phyloP scores from a whole-genome alignment of 2,329 filamentous ascomycete genomes.

The Cadophora luteo-olivacea region DNA sequence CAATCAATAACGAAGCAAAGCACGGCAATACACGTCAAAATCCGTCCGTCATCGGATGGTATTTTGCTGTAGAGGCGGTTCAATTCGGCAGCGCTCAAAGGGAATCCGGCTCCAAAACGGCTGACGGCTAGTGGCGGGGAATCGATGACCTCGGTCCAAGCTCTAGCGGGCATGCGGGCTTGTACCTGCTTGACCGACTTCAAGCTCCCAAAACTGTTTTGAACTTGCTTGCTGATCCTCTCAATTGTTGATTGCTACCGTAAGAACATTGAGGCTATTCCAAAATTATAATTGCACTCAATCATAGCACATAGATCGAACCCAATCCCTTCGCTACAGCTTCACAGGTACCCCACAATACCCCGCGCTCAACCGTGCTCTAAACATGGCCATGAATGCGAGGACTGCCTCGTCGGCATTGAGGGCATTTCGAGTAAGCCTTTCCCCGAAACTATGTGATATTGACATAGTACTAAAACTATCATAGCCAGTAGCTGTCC shows the following conservation, averaged over 20 bases:
- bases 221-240: conserved; percentile 12
- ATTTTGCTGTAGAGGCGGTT: conserved; percentile 17
- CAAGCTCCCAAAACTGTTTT: conserved; percentile 16
- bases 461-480: conserved; percentile 19
- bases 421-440: conserved; percentile 66
- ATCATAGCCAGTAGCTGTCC: conserved; percentile 42
- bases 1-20: conserved; percentile 23
- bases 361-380: conserved; percentile 32
- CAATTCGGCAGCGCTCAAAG: conserved; percentile 25
- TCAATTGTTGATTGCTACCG: background rate
- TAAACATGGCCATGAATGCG: conserved; percentile 68
- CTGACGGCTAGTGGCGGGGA: conserved; percentile 13
- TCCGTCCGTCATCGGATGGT: conserved; percentile 30
- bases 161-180: background rate
- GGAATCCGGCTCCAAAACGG: conserved; percentile 1
- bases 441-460: conserved; percentile 18
- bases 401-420: conserved; percentile 67
- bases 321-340: background rate
- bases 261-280: background rate
- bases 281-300: background rate
- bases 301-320: background rate
- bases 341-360: conserved; percentile 36
- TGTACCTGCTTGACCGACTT: conserved; percentile 16
- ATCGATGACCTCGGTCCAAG: conserved; percentile 14
- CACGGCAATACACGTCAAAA: conserved; percentile 1